Base-by-base conservation (phyloP, 805 yeast genomes). In the Lipomyces yamanashiensis region DNA sequence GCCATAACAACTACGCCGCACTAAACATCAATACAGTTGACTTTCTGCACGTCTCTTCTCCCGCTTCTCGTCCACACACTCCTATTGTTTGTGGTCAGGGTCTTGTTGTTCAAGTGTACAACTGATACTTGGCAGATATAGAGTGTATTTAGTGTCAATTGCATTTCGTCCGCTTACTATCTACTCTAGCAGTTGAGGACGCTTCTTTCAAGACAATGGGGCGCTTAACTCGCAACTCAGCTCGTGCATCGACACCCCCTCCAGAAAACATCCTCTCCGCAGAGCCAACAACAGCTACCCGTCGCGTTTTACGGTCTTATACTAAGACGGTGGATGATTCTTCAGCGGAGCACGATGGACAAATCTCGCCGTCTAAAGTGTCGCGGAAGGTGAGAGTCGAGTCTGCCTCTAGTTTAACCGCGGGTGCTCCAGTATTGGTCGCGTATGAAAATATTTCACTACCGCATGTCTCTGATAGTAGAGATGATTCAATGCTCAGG, bases 1-100 rank as follows among this genome's bases (percentile, higher is more conserved):
- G 54, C 54, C 54, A 36, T 51, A 51, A 36, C 54, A 51, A 51
- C 54, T 37, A 33, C 17, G 54, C 54, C 54, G 54, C 54, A 51
- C 28, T 17, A 37, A 36, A 36, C 43, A 9, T 34, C 41, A 51
- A 51, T 44, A 51, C 36, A 33, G 2, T 12, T 19, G 13, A 39
- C 7, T 28, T 47, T 21, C 40, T 37, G 9, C 9, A 43, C 21
- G 21, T 2, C 17, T 43, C 47, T 2, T 13, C 47, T n/a, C 47
- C 4, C 13, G 4, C 17, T 44, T 5, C 21, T 13, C 43, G n/a
- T 13, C n/a, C 43, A 40, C n/a, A 40, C 43, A 40, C 6, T n/a
- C 43, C n/a, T 28, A 28, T 28, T 28, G 28, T 10, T 17, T 15
- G n/a, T n/a, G n/a, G n/a, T 44, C 48, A 15, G 23, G 23, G n/a